These are phyloP conservation scores for Fusarium mundagurra DNA, from an alignment of 2,329 filamentous ascomycete genomes.

Conservation along the genomic window DNA sequence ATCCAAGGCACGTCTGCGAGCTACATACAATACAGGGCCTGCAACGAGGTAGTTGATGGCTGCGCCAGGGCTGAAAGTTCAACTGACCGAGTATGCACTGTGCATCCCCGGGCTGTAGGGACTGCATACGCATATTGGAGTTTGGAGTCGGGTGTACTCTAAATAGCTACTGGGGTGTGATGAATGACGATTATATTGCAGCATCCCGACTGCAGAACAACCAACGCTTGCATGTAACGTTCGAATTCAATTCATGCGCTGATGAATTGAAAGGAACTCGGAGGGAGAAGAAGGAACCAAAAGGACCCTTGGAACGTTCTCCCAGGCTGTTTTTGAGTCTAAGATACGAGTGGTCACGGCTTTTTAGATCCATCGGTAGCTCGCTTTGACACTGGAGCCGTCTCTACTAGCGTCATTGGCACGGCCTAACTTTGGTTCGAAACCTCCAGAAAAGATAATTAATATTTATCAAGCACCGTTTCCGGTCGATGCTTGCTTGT, in stretches of 20 bases:
- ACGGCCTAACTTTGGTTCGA: constrained; percentile 16
- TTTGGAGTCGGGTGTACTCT: constrained; percentile 14
- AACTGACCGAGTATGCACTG: constrained; percentile 25
- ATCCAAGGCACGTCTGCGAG: not conserved
- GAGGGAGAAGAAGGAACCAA: not conserved
- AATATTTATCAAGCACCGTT: constrained; percentile 22
- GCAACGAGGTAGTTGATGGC: constrained; percentile 10
- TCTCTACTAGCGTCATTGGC: constrained; percentile 15
- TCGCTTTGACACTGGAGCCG: constrained; percentile 26
- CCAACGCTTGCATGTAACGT: constrained; percentile 25
- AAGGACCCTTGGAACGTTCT: constrained; percentile 19
- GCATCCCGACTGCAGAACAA: constrained; percentile 25
- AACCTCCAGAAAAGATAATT: constrained; percentile 7
- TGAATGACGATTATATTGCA: constrained; percentile 34
- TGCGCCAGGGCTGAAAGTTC: constrained; percentile 18
- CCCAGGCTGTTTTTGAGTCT: constrained; percentile 22
- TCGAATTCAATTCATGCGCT: constrained; percentile 1
- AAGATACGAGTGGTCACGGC: constrained; percentile 31
- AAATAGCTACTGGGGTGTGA: constrained; percentile 11
- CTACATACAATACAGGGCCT: not conserved
- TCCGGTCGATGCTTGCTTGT: constrained; percentile 16
- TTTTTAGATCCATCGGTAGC: constrained; percentile 22
- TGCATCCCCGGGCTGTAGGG: constrained; percentile 16
- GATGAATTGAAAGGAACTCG: not conserved
- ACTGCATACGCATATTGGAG: not conserved